These are phyloP conservation scores for Hanseniaspora meyeri DNA, from an alignment of 805 yeast species.

Conservation along the genomic window DNA sequence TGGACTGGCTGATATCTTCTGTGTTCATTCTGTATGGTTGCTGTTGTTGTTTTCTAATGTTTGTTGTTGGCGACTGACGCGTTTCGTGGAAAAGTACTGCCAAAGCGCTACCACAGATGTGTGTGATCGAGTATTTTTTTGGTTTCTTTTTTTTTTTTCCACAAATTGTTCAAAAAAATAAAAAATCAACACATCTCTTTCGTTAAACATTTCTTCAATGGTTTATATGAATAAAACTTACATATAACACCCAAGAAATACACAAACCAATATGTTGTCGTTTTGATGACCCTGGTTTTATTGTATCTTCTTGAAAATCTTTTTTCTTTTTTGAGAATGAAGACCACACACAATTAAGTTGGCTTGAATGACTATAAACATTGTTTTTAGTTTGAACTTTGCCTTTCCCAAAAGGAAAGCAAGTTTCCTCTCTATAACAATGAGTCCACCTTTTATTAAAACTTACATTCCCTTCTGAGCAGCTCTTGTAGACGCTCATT, in stretches of 20 bases:
- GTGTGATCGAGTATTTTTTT: too few relatives aligned
- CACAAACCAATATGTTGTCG: background rate
- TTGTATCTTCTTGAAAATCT: background rate
- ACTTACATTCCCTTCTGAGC: too few relatives aligned
- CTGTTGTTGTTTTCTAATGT: background rate
- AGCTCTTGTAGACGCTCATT: too few relatives aligned
- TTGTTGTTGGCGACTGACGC: too few relatives aligned
- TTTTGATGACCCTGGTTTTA: background rate
- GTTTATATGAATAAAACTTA: too few relatives aligned
- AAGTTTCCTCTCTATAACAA: background rate
- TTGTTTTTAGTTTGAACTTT: background rate
- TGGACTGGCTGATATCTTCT: background rate
- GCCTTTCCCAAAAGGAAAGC: background rate
- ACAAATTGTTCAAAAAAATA: too few relatives aligned
- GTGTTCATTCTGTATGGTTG: background rate
- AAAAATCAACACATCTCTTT: too few relatives aligned
- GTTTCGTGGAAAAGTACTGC: too few relatives aligned
- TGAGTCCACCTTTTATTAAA: background rate
- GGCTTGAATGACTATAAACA: conserved; percentile 2
- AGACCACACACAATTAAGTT: conserved; percentile 15
- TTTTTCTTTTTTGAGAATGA: background rate
- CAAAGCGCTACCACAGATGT: too few relatives aligned
- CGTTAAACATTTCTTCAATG: too few relatives aligned
- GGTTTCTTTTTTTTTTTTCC: too few relatives aligned
- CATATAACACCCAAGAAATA: background rate